Evolutionary conservation across 768 basidiomycete genomes (phyloP).

Genomic region (Sistotremastrum suecicum): DNA sequence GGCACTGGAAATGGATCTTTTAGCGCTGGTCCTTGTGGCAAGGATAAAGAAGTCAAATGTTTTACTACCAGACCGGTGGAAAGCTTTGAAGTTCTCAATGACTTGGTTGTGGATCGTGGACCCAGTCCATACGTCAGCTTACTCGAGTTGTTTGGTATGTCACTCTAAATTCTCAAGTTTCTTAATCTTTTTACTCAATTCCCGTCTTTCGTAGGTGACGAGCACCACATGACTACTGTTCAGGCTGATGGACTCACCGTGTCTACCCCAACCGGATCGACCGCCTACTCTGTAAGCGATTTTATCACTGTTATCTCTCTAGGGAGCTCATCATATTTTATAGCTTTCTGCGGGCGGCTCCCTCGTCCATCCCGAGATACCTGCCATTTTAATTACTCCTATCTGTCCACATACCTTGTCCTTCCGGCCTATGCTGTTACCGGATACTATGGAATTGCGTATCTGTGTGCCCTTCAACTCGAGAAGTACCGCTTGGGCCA

Average conservation of each 20-base stretch:
- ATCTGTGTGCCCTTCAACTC: constrained; percentile 99
- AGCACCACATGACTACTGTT: constrained; percentile 98
- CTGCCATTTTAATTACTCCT: constrained; percentile 89
- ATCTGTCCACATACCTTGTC: constrained; percentile 98
- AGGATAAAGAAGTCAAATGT: constrained; percentile 97
- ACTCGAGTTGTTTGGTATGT: constrained; percentile 89
- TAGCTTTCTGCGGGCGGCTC: constrained; percentile 94
- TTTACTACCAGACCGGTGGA: constrained; percentile 91
- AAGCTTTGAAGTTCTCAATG: constrained; percentile 92
- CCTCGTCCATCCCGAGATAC: constrained; percentile 94
- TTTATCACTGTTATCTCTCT: constrained; percentile 4
- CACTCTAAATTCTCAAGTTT: constrained; percentile 1
- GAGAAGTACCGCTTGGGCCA: constrained; percentile 96
- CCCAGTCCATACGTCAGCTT: constrained; percentile 96
- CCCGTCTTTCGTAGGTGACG: constrained; percentile 52
- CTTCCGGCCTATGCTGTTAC: constrained; percentile 96
- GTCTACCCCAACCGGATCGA: constrained; percentile 94
- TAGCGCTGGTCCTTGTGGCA: constrained; percentile 17
- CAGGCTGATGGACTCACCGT: constrained; percentile 95
- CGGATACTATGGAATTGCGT: constrained; percentile 95
- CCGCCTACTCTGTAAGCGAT: constrained; percentile 80
- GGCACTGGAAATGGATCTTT: constrained; percentile 17
- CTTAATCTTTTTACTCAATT: background rate
- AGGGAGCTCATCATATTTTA: constrained; percentile 4
- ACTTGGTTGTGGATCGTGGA: constrained; percentile 94